These are phyloP conservation scores for Arthrobotrys sinensis DNA, from an alignment of 2,329 filamentous ascomycete genomes.

Conservation along the genomic window DNA sequence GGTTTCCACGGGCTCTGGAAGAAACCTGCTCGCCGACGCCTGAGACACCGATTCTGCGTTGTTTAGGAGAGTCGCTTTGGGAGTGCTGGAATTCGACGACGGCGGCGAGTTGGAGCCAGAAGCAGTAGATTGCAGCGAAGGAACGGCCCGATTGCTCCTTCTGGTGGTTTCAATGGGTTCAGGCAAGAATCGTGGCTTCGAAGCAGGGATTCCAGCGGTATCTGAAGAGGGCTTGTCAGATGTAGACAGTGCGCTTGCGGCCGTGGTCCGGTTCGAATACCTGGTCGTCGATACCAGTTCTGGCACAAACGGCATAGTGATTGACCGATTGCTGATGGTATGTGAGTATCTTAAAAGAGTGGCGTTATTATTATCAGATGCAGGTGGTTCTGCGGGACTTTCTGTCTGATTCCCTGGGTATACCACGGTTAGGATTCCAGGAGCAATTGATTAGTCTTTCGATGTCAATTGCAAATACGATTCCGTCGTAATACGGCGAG, in stretches of 20 bases:
- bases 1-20: constrained; percentile 64
- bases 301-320: constrained; percentile 57
- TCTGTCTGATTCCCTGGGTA: constrained; percentile 7
- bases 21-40: constrained; percentile 41
- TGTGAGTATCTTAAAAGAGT: background rate
- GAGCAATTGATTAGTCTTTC: constrained; percentile 13
- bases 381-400: constrained; percentile 54
- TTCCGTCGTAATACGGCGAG: constrained; percentile 38
- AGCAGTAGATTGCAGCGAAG: constrained; percentile 9
- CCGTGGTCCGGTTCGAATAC: constrained; percentile 55
- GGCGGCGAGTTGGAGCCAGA: constrained; percentile 14
- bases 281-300: constrained; percentile 56
- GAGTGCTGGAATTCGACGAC: constrained; percentile 49
- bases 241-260: constrained; percentile 31
- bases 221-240: constrained; percentile 18
- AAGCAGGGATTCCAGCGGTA: constrained; percentile 19
- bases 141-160: constrained; percentile 60
- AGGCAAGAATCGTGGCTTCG: constrained; percentile 61
- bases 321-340: constrained; percentile 6
- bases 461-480: constrained; percentile 19
- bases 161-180: constrained; percentile 62
- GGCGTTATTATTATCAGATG: constrained; percentile 26
- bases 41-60: constrained; percentile 28
- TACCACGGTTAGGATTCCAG: constrained; percentile 11
- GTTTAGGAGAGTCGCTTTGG: constrained; percentile 44